A percentile compares a stretch with the other conserved stretches of the same genome.
Evolutionary conservation across 202 grass and related monocot genomes (phyloP).

Genomic region (Setaria italica): DNA sequence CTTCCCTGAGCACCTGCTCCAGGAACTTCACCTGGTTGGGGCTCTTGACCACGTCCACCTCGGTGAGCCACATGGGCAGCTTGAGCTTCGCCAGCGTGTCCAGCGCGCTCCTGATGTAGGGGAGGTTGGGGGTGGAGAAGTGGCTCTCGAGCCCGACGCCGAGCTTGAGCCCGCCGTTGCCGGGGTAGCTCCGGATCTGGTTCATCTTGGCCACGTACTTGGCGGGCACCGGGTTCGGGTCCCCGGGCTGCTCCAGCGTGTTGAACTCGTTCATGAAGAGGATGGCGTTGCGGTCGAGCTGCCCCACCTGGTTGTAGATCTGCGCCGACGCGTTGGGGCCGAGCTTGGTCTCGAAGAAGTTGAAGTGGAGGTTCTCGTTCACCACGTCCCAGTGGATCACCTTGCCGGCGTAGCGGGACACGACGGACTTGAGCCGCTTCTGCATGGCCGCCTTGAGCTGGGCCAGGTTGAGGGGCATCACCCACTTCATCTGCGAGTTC

Average conservation of each 20-base stretch:
- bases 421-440: constrained; percentile 57
- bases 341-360: constrained; percentile 73
- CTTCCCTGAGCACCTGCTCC: constrained; percentile 80
- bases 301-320: constrained; percentile 63
- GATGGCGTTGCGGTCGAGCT: constrained; percentile 44
- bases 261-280: constrained; percentile 96
- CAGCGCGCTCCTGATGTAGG: constrained; percentile 65
- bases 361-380: constrained; percentile 89
- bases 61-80: constrained; percentile 90
- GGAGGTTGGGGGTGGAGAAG: constrained; percentile 72
- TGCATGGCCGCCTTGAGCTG: constrained; percentile 67
- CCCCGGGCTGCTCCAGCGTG: constrained; percentile 63
- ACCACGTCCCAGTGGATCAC: constrained; percentile 87
- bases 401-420: constrained; percentile 64
- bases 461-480: constrained; percentile 2
- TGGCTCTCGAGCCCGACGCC: constrained; percentile 80
- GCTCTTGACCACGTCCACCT: constrained; percentile 66
- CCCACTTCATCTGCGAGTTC: constrained; percentile 68
- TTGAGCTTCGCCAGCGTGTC: constrained; percentile 67
- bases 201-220: constrained; percentile 71
- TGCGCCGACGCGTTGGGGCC: constrained; percentile 49
- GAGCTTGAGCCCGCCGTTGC: constrained; percentile 45
- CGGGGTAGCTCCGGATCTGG: constrained; percentile 43
- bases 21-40: constrained; percentile 60
- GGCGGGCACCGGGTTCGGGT: constrained; percentile 41